Conservation (phyloP, 768 basidiomycete genomes). For the Russula ochroleuca region DNA sequence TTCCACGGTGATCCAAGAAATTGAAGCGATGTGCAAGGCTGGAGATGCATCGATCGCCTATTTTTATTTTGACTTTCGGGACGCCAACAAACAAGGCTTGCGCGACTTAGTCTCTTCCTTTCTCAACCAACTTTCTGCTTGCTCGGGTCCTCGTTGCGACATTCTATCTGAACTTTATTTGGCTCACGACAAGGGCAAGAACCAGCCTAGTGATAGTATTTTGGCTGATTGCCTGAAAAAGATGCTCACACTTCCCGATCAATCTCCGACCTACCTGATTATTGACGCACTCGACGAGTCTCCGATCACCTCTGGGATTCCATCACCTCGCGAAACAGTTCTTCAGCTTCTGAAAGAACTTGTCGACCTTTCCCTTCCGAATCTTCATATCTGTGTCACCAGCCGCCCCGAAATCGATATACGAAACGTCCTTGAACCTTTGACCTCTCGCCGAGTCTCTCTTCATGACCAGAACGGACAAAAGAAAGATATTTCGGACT, state of each 20-base stretch:
- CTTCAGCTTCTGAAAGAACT: not conserved
- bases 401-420: too few relatives aligned
- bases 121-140: not conserved
- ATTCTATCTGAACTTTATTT: not conserved
- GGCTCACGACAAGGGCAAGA: not conserved
- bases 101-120: not conserved
- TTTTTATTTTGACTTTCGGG: constrained; percentile 3
- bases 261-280: not conserved
- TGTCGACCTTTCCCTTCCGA: too few relatives aligned
- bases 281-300: constrained; percentile 9
- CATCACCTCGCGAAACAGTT: not conserved
- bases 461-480: too few relatives aligned
- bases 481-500: too few relatives aligned
- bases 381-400: too few relatives aligned
- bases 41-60: not conserved
- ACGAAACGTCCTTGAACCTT: too few relatives aligned
- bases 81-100: not conserved
- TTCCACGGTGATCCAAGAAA: constrained; percentile 1
- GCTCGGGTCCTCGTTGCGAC: not conserved
- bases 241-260: constrained; percentile 1
- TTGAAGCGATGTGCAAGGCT: not conserved
- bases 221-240: not conserved
- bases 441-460: too few relatives aligned
- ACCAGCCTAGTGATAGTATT: not conserved
- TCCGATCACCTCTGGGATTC: not conserved